Evolutionary conservation across 306 rosid genomes (phyloP), one percentile per base, ranked within the genome.

Genomic region (Mucuna pruriens): DNA sequence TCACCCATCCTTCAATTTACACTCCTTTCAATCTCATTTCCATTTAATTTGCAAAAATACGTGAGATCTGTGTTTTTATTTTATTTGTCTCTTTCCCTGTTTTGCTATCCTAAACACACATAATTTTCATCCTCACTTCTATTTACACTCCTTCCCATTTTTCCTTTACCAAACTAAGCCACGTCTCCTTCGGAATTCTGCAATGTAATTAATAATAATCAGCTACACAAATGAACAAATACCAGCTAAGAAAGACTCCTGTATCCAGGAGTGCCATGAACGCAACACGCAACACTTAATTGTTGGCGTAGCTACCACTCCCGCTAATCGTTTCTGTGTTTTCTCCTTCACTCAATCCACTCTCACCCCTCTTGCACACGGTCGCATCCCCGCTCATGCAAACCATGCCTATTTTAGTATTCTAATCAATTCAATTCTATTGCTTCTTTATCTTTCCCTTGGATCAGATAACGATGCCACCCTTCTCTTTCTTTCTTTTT

Each of bases 381-480:
- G 31, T 29, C 31, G 1, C 31, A 6, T 31, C 33, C 45, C 12
- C 46, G 17, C 48, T 22, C 79, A 74, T 74, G 68, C 79, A 74
- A 75, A 58, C 0, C 69, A 13, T 57, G 69, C 79, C 42, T 39
- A 38, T 9, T 39, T 57, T 57, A 15, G 79, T 23, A 54, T 54
- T 2, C 25, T 57, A 57, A 55, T 73, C 26, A 71, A 52, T 5
- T 71, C 26, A 20, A 54, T 25, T 22, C 16, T 13, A 46, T 20
- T 33, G 2, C 40, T 65, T 73, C 36, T 36, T 25, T 19, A 71
- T 19, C 31, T 71, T 20, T 3, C 38, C 39, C 29, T 17, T 31
- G 45, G 72, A 31, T 23, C 52, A 23, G 74, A 72, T 72, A 23
- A 80, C 12, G 22, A 65, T 74, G 29, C 54, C 52, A 8, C 23